phyloP scores from a whole-genome alignment of 352 stramenopile species.

The Phytopythium boreale region DNA sequence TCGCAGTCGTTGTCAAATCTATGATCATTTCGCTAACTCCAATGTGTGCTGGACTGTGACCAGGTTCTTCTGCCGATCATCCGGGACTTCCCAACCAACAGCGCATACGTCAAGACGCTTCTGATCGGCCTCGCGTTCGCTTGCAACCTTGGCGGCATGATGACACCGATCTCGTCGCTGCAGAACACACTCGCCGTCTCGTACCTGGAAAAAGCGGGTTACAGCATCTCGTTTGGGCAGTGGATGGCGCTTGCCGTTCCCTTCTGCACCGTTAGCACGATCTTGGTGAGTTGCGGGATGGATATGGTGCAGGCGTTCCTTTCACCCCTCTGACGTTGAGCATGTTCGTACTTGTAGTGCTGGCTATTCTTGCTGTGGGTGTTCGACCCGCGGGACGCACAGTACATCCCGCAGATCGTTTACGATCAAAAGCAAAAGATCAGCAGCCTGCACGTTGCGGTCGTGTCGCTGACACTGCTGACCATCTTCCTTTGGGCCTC shows the following conservation, averaged over 20 bases:
- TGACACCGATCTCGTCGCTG: constrained; percentile 91
- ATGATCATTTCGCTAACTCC: not conserved
- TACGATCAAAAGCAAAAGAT: constrained; percentile 91
- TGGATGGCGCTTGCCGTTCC: constrained; percentile 90
- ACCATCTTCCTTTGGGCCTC: constrained; percentile 91
- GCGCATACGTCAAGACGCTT: constrained; percentile 88
- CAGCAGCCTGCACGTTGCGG: constrained; percentile 84
- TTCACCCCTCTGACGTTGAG: not conserved
- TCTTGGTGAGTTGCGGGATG: constrained; percentile 56
- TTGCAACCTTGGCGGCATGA: constrained; percentile 93
- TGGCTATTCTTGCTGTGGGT: constrained; percentile 89
- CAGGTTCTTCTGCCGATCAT: constrained; percentile 87
- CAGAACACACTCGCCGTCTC: constrained; percentile 87
- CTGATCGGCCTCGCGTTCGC: constrained; percentile 92
- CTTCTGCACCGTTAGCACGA: constrained; percentile 84
- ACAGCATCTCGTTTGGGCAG: constrained; percentile 86
- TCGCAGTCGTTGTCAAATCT: too few species aligned
- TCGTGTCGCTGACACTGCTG: constrained; percentile 86
- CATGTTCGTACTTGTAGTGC: constrained; percentile 34
- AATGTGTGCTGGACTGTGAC: constrained; percentile 1
- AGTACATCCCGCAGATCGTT: constrained; percentile 91
- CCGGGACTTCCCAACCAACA: constrained; percentile 81
- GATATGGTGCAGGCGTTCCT: not conserved
- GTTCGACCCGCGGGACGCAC: constrained; percentile 84
- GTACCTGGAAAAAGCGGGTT: constrained; percentile 85